Conservation (phyloP, 768 basidiomycete genomes). For the Tricholoma terreum region DNA sequence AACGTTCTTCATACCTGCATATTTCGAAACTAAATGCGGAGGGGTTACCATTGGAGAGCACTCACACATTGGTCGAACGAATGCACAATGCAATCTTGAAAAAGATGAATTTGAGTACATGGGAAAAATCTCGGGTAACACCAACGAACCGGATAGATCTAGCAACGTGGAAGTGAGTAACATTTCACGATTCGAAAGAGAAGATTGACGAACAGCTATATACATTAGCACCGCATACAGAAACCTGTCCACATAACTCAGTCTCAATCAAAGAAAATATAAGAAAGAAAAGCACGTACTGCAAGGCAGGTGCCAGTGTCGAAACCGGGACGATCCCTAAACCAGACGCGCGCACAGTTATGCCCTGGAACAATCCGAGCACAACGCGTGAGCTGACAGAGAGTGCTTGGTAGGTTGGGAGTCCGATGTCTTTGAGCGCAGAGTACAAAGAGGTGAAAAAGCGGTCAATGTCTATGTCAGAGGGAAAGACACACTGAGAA, state of each 20-base stretch:
- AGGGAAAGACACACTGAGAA: slow-evolving; percentile 41
- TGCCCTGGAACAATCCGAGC: slow-evolving; percentile 51
- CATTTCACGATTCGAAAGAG: background rate
- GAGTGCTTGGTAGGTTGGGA: slow-evolving; percentile 36
- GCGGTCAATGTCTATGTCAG: background rate
- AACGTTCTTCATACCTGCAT: slow-evolving; percentile 63
- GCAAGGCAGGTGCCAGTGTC: slow-evolving; percentile 62
- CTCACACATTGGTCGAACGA: slow-evolving; percentile 62
- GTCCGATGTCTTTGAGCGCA: slow-evolving; percentile 35
- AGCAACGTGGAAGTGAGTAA: background rate
- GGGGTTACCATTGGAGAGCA: background rate
- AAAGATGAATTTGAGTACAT: background rate
- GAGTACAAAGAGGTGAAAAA: background rate
- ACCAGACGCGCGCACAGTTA: slow-evolving; percentile 55
- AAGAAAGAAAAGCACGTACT: slow-evolving; percentile 40
- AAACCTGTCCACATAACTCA: slow-evolving; percentile 38
- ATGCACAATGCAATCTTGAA: slow-evolving; percentile 56
- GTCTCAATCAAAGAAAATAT: background rate
- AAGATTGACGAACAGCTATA: slow-evolving; percentile 43
- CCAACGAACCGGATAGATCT: slow-evolving; percentile 42
- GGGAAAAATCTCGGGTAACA: background rate
- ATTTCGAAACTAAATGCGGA: background rate
- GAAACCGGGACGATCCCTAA: slow-evolving; percentile 47
- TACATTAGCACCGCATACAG: slow-evolving; percentile 81
- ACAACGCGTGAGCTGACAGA: slow-evolving; percentile 37